A percentile compares a stretch with the other conserved stretches of the same genome.
phyloP scores from a whole-genome alignment of 106 monocot species.

The Acorus gramineus region DNA sequence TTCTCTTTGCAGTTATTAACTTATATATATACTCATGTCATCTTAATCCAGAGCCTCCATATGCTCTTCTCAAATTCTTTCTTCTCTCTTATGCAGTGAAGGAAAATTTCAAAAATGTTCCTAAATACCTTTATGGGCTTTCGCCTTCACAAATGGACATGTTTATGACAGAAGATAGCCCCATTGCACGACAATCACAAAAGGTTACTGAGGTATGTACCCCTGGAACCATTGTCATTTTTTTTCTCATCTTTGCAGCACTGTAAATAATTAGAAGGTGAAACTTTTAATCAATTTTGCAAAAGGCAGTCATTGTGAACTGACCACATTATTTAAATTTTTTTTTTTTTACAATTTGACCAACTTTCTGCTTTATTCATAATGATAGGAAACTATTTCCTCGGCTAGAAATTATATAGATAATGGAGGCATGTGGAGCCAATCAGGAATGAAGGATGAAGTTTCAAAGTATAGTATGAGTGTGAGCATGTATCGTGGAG shows the following conservation, averaged over 20 bases:
- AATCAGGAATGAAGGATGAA: conserved; percentile 41
- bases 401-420: conserved; percentile 85
- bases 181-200: conserved; percentile 49
- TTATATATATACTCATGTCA: background rate
- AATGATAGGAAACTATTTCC: conserved; percentile 62
- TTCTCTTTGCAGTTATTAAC: background rate
- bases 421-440: conserved; percentile 79
- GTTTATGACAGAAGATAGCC: conserved; percentile 95
- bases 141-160: conserved; percentile 77
- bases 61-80: background rate
- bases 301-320: too few species aligned
- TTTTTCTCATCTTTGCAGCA: too few species aligned
- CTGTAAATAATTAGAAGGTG: too few species aligned
- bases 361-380: background rate
- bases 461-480: conserved; percentile 79
- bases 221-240: too few species aligned
- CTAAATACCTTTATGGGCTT: conserved; percentile 66
- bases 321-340: too few species aligned
- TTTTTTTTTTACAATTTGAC: too few species aligned
- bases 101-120: conserved; percentile 85
- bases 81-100: conserved; percentile 37
- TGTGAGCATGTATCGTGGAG: conserved; percentile 83
- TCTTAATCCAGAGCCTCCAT: background rate
- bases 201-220: conserved; percentile 64
- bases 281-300: too few species aligned